Percentiles rank a stretch among this genome's conserved stretches.
phyloP scores from a whole-genome alignment of 2,329 filamentous ascomycete species.

The Massarina eburnea region DNA sequence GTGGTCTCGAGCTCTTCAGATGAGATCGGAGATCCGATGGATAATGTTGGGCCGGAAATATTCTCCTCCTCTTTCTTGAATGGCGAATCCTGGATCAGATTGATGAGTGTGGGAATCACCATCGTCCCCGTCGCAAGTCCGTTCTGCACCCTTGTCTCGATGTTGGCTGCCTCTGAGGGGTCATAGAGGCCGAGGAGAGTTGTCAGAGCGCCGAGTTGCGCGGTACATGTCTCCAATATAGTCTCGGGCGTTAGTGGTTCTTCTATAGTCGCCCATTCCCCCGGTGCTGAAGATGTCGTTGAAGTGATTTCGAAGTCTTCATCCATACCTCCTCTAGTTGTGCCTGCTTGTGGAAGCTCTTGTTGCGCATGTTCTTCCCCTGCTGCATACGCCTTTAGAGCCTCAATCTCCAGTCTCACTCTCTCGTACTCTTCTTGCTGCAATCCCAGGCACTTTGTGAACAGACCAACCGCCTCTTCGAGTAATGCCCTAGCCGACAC shows the following conservation, averaged over 20 bases:
- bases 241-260: slow-evolving; percentile 66
- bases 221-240: slow-evolving; percentile 68
- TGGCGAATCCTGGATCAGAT: slow-evolving; percentile 34
- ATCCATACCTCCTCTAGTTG: slow-evolving; percentile 5
- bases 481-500: slow-evolving; percentile 55
- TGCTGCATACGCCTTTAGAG: slow-evolving; percentile 22
- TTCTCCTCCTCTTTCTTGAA: slow-evolving; percentile 18
- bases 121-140: slow-evolving; percentile 55
- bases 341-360: slow-evolving; percentile 14
- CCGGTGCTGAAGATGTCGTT: slow-evolving; percentile 42
- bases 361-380: slow-evolving; percentile 23
- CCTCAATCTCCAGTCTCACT: slow-evolving; percentile 32
- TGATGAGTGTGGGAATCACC: slow-evolving; percentile 57
- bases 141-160: slow-evolving; percentile 62
- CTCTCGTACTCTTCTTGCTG: slow-evolving; percentile 52
- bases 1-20: slow-evolving; percentile 36
- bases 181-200: slow-evolving; percentile 53
- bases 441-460: slow-evolving; percentile 52
- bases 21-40: slow-evolving; percentile 24
- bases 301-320: slow-evolving; percentile 29
- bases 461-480: slow-evolving; percentile 63
- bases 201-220: slow-evolving; percentile 56
- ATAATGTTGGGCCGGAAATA: slow-evolving; percentile 35
- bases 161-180: slow-evolving; percentile 48
- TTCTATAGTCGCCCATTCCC: slow-evolving; percentile 68